A percentile compares a stretch with the other conserved stretches of the same genome.
These are phyloP conservation scores for Sugiyamaella paludigena DNA, from an alignment of 1,139 yeast genomes.

Conservation along the genomic window DNA sequence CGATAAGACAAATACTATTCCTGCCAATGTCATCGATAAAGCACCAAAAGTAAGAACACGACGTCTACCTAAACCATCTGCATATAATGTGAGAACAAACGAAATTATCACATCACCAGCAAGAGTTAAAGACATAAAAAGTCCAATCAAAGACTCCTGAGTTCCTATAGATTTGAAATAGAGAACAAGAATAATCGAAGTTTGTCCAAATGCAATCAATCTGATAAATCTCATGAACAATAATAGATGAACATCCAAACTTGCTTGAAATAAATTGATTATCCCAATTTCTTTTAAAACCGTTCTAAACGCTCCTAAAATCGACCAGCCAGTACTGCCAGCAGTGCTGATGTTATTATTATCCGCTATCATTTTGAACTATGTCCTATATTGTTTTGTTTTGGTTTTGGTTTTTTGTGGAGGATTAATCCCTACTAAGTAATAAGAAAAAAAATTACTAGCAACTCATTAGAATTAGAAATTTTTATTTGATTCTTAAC, in stretches of 20 bases:
- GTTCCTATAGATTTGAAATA: constrained; percentile 55
- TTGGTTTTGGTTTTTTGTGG: too few relatives aligned
- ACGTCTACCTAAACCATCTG: constrained; percentile 65
- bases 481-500: too few relatives aligned
- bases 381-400: too few relatives aligned
- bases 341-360: too few relatives aligned
- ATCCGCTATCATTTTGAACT: too few relatives aligned
- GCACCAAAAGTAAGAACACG: constrained; percentile 60
- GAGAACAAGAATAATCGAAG: constrained; percentile 69
- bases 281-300: constrained; percentile 3
- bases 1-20: constrained; percentile 53
- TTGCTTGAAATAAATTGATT: constrained; percentile 6
- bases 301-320: too few relatives aligned
- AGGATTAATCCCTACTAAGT: too few relatives aligned
- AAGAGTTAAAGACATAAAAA: constrained; percentile 72
- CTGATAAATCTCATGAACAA: constrained; percentile 67
- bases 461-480: too few relatives aligned
- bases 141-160: constrained; percentile 56
- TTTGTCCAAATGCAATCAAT: constrained; percentile 67
- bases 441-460: too few relatives aligned
- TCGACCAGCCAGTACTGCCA: too few relatives aligned
- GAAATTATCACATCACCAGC: constrained; percentile 71
- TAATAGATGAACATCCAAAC: constrained; percentile 56
- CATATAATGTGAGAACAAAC: constrained; percentile 67
- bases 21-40: constrained; percentile 62